Percentiles rank a stretch among this genome's conserved stretches.
phyloP scores from a whole-genome alignment of 2,329 filamentous ascomycete genomes.

The Venturia pyrina region DNA sequence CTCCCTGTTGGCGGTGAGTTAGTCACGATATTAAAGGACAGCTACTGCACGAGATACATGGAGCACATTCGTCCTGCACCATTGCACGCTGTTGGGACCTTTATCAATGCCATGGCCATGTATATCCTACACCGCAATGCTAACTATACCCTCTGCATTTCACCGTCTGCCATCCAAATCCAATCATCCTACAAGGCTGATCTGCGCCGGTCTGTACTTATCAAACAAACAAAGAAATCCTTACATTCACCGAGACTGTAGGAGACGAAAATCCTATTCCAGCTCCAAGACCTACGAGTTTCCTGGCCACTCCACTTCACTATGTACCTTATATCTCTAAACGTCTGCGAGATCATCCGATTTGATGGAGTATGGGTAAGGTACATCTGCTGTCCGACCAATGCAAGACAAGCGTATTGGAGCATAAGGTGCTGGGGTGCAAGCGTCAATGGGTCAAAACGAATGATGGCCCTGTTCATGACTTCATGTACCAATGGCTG shows the following conservation, averaged over 20 bases:
- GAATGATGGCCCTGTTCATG: not conserved
- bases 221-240: not conserved
- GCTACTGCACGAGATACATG: not conserved
- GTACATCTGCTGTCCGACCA: not conserved
- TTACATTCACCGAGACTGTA: too few species aligned
- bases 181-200: not conserved
- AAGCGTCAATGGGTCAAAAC: not conserved
- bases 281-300: too few species aligned
- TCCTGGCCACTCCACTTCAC: too few species aligned
- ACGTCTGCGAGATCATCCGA: not conserved
- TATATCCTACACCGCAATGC: not conserved
- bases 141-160: not conserved
- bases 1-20: not conserved
- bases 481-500: not conserved
- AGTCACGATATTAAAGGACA: not conserved
- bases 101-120: not conserved
- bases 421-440: not conserved
- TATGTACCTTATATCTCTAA: too few species aligned
- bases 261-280: too few species aligned
- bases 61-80: not conserved
- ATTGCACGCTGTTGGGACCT: not conserved
- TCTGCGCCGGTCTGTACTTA: not conserved
- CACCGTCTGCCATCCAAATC: not conserved
- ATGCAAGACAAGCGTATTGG: not conserved
- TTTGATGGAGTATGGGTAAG: not conserved